A percentile compares a stretch with the other conserved stretches of the same genome.
These are phyloP conservation scores for Seiridium unicorne DNA, from an alignment of 2,329 filamentous ascomycete species.

Conservation along the genomic window DNA sequence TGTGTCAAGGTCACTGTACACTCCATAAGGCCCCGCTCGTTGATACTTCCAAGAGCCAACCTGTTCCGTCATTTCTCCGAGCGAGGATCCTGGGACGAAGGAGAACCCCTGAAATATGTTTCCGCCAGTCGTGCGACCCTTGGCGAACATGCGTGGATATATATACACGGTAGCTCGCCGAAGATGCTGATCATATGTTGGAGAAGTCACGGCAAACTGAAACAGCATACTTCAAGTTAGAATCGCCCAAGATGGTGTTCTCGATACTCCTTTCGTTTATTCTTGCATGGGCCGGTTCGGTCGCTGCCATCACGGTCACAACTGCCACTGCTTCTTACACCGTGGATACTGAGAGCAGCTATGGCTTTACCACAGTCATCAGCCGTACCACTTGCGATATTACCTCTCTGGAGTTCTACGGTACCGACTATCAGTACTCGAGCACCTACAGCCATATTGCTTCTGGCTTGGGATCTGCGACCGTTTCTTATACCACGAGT, in stretches of 20 bases:
- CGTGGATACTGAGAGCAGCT: constrained; percentile 23
- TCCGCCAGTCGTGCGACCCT: not conserved
- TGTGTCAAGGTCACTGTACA: not conserved
- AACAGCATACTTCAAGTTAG: not conserved
- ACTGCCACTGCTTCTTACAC: constrained; percentile 19
- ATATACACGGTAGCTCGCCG: not conserved
- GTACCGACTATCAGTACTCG: constrained; percentile 48
- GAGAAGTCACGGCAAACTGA: not conserved
- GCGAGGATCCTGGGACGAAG: not conserved
- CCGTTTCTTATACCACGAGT: constrained; percentile 37
- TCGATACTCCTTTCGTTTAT: constrained; percentile 14
- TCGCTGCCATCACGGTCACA: constrained; percentile 23
- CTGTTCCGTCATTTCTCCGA: not conserved
- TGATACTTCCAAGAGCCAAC: not conserved
- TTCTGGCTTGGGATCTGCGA: constrained; percentile 49
- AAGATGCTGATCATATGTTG: not conserved
- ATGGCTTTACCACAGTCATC: constrained; percentile 25
- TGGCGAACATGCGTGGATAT: not conserved
- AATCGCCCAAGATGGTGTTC: constrained; percentile 14
- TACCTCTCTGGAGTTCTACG: constrained; percentile 48
- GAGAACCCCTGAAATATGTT: not conserved
- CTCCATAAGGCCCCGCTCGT: constrained; percentile 2
- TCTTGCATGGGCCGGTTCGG: constrained; percentile 19
- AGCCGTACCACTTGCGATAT: constrained; percentile 47
- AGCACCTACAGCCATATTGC: constrained; percentile 48